These are phyloP conservation scores for Backusella psychrophila DNA, from an alignment of 192 early-diverging fungal species.

Conservation along the genomic window DNA sequence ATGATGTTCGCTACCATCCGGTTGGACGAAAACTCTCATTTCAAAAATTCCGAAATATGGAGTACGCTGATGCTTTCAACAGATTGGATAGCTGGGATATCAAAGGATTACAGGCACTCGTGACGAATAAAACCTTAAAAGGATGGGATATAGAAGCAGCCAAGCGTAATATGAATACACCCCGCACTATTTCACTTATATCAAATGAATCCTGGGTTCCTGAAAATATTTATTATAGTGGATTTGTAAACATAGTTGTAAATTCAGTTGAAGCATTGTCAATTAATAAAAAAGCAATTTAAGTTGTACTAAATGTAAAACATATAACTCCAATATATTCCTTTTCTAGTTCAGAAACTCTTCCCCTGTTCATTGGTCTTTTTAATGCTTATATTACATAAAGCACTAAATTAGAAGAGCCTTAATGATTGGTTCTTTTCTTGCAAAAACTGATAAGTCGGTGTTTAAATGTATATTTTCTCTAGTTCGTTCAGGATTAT, in stretches of 20 bases:
- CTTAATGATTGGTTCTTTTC: not conserved
- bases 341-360: not conserved
- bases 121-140: constrained; percentile 8
- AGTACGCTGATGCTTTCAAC: not conserved
- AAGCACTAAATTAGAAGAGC: not conserved
- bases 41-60: constrained; percentile 16
- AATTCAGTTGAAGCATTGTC: not conserved
- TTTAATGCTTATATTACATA: not conserved
- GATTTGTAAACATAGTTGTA: constrained; percentile 4
- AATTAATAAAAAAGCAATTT: constrained; percentile 3
- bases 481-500: not conserved
- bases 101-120: not conserved
- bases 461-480: not conserved
- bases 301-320: constrained; percentile 3
- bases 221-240: constrained; percentile 13
- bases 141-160: constrained; percentile 10
- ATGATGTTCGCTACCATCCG: constrained; percentile 1
- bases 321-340: not conserved
- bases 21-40: constrained; percentile 7
- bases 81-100: constrained; percentile 6
- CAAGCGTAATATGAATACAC: not conserved
- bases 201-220: not conserved
- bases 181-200: not conserved
- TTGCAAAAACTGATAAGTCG: not conserved
- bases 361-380: not conserved